Percentiles rank a stretch among this genome's conserved stretches.
phyloP scores from a whole-genome alignment of 371 early-diverging fungal species.

The Mortierella sp. region DNA sequence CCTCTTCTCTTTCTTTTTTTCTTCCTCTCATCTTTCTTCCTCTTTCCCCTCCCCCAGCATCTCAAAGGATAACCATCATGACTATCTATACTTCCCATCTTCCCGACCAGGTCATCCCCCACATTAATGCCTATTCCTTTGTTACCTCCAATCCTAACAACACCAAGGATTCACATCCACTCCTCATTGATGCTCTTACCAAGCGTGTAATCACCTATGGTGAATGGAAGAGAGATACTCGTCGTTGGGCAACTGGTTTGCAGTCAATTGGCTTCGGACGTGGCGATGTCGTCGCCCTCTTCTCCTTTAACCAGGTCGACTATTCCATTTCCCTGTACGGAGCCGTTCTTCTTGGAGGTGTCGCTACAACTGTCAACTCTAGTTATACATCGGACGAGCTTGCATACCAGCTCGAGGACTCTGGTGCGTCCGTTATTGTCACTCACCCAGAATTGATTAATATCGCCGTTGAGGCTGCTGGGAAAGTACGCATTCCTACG shows the following conservation, averaged over 20 bases:
- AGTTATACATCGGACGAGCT: conserved; percentile 82
- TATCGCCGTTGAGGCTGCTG: conserved; percentile 70
- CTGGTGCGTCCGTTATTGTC: conserved; percentile 74
- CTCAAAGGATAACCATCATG: conserved; percentile 13
- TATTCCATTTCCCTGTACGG: conserved; percentile 67
- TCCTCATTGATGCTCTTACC: conserved; percentile 70
- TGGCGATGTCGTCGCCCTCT: conserved; percentile 78
- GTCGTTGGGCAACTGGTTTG: conserved; percentile 78
- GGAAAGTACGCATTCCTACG: conserved; percentile 63
- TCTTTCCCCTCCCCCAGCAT: neutral
- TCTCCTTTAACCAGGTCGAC: conserved; percentile 78
- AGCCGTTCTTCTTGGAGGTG: conserved; percentile 69
- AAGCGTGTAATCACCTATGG: conserved; percentile 68
- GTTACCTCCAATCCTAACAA: conserved; percentile 52
- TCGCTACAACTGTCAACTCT: conserved; percentile 82
- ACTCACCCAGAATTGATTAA: conserved; percentile 61
- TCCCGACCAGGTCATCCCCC: conserved; percentile 39
- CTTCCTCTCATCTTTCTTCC: neutral
- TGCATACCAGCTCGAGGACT: conserved; percentile 77
- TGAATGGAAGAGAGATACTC: conserved; percentile 64
- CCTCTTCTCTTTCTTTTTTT: conserved; percentile 4
- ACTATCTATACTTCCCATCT: conserved; percentile 28
- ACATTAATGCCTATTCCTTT: conserved; percentile 45
- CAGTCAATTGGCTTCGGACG: conserved; percentile 70
- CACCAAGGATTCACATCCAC: conserved; percentile 46